A percentile compares a stretch with the other conserved stretches of the same genome.
Conservation (phyloP, 2,329 filamentous ascomycete species). For the Sporothrix mexicana region DNA sequence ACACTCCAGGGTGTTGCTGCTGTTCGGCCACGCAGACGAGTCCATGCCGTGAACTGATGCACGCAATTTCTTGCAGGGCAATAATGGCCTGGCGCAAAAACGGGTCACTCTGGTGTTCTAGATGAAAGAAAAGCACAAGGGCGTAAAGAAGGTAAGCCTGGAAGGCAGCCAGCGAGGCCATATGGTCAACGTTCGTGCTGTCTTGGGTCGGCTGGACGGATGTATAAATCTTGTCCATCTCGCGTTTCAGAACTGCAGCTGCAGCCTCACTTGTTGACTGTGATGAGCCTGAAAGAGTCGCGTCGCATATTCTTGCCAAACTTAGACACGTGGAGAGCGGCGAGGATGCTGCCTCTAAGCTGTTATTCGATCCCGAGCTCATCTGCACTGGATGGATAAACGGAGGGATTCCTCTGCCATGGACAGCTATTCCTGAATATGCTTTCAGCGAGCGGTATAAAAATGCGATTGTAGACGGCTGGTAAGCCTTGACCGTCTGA, state of each 20-base stretch:
- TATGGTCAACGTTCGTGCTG: conserved; percentile 38
- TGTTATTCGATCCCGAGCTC: conserved; percentile 33
- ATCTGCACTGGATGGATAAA: conserved; percentile 53
- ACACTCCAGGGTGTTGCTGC: conserved; percentile 34
- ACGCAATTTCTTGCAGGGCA: conserved; percentile 58
- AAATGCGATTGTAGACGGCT: conserved; percentile 47
- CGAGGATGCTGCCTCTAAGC: conserved; percentile 19
- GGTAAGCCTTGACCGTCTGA: conserved; percentile 52
- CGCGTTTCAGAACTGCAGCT: conserved; percentile 47
- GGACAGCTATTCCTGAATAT: conserved; percentile 48
- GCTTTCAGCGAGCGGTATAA: conserved; percentile 53
- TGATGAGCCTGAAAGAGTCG: conserved; percentile 33
- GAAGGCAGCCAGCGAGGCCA: conserved; percentile 51
- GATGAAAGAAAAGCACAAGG: conserved; percentile 43
- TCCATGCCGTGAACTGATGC: conserved; percentile 47
- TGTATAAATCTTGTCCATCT: conserved; percentile 49
- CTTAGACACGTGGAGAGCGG: conserved; percentile 32
- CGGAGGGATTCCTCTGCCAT: conserved; percentile 49
- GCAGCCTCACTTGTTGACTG: conserved; percentile 42
- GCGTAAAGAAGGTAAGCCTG: conserved; percentile 61
- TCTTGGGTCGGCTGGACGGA: conserved; percentile 40
- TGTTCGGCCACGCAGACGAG: conserved; percentile 53
- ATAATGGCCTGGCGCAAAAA: conserved; percentile 54
- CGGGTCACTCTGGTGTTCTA: conserved; percentile 20
- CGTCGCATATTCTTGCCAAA: neutral